Evolutionary conservation across 2,329 filamentous ascomycete species (phyloP), one percentile per base, ranked within the genome.

Genomic region (Dichotomopilus funicola): DNA sequence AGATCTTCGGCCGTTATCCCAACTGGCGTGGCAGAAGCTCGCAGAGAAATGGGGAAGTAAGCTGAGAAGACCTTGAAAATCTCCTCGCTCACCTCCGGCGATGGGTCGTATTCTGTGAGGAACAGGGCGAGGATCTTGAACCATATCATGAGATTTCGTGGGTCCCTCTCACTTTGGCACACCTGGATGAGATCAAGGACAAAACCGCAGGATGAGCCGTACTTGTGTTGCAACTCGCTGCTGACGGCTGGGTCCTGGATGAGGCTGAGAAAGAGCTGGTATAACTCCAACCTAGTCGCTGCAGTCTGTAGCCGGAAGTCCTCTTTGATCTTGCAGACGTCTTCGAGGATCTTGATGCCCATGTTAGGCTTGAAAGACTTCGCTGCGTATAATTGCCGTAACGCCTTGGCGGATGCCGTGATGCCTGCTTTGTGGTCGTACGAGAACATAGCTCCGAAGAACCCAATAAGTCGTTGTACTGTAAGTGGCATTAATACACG

Each of bases 341-440:
- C 76, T 8, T 72, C 64, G 27, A 82, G 72, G 36, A 83, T 79
- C 50, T 75, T 70, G 54, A 73, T 65, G 19, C 72, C 79, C 58
- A 74, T 73, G 10, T 71, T 65, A 0, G 77, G 72, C 41, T 77
- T 75, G 66, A 83, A 83, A 10, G 70, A 68, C 50, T 74, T 76
- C 75, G 80, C 81, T 48, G 64, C 62, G 43, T 70, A 71, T 48
- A 83, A 75, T 34, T 73, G 71, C 1, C 72, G 71, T n/a, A 83
- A 66, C 1, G 80, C 79, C 45, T 74, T 77, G 3, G 78, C 72
- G 2, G 80, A 79, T 0, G 80, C 74, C 44, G 78, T 68, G 54
- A 83, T 76, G 42, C 80, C 80, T n/a, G 78, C 79, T 63, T 79
- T 79, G 67, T 82, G 79, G 59, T 83, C 80, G 52, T 79, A 75